A percentile compares a stretch with the other conserved stretches of the same genome.
These are phyloP conservation scores for Fusarium tjaetaba DNA, from an alignment of 2,329 filamentous ascomycete species.

Conservation along the genomic window DNA sequence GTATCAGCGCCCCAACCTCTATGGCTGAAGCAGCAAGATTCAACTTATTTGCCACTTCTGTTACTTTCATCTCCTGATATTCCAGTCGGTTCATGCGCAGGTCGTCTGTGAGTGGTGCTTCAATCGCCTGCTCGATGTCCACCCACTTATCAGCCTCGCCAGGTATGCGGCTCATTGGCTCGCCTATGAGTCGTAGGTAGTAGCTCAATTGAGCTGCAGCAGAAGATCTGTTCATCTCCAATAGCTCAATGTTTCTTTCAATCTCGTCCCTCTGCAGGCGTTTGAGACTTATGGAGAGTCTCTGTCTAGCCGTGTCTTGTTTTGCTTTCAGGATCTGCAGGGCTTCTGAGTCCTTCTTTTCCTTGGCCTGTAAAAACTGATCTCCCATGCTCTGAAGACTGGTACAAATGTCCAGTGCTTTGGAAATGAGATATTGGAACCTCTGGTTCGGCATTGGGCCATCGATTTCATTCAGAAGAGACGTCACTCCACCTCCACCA, in stretches of 20 bases:
- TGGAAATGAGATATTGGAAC: background rate
- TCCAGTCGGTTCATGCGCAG: background rate
- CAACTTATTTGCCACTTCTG: background rate
- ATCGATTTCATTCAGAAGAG: background rate
- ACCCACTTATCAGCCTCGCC: background rate
- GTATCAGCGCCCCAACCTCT: background rate
- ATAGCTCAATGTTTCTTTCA: background rate
- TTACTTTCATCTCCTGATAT: background rate
- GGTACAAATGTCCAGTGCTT: background rate
- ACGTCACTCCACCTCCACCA: background rate
- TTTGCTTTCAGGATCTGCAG: background rate
- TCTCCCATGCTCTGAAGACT: background rate
- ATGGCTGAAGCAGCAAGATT: background rate
- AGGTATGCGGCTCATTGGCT: background rate
- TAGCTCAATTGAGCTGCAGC: background rate
- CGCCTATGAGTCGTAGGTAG: too few species aligned
- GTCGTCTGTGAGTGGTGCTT: background rate
- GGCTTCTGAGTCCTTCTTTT: background rate
- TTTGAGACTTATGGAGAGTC: background rate
- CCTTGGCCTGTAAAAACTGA: background rate
- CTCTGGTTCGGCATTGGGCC: background rate
- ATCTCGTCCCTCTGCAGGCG: background rate
- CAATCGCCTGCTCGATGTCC: background rate
- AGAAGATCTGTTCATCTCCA: background rate
- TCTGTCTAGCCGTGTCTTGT: background rate